These are phyloP conservation scores for Kwoniella sp. DNA, from an alignment of 768 basidiomycete species.

Conservation along the genomic window DNA sequence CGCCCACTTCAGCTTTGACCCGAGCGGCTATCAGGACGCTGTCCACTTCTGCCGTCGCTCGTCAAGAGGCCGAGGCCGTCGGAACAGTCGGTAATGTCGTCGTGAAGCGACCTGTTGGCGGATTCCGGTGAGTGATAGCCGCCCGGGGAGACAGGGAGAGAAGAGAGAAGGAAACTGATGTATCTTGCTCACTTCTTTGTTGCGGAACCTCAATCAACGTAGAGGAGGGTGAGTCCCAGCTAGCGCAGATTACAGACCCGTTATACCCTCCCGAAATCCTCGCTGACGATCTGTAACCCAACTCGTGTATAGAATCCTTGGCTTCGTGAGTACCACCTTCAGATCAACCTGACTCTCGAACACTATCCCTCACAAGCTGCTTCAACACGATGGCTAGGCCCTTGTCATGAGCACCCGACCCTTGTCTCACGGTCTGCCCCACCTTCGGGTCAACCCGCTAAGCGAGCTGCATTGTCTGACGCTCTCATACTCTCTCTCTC, in stretches of 20 bases:
- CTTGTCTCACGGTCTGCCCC: no score
- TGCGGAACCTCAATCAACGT: neutral
- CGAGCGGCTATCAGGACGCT: slow-evolving; percentile 6
- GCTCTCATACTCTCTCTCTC: neutral
- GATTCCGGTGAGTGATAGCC: slow-evolving; percentile 37
- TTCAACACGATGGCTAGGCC: no score
- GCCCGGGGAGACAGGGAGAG: no score
- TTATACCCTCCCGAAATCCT: no score
- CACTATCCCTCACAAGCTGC: no score
- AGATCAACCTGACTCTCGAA: no score
- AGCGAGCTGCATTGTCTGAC: no score
- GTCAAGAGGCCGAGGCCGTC: slow-evolving; percentile 27
- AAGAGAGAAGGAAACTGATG: neutral
- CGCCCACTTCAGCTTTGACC: neutral
- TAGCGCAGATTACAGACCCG: no score
- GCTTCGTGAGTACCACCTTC: slow-evolving; percentile 47
- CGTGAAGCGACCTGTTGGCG: slow-evolving; percentile 38
- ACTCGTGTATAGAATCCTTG: slow-evolving; percentile 32
- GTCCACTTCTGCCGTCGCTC: slow-evolving; percentile 9
- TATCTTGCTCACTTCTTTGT: neutral
- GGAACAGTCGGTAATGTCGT: slow-evolving; percentile 40
- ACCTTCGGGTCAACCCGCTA: neutral
- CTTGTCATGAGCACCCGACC: no score
- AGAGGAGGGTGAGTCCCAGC: slow-evolving; percentile 43
- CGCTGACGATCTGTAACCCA: neutral